Evolutionary conservation across 225 moss, liverwort and hornwort species (phyloP).

Genomic region (Sphagnum tenellum): DNA sequence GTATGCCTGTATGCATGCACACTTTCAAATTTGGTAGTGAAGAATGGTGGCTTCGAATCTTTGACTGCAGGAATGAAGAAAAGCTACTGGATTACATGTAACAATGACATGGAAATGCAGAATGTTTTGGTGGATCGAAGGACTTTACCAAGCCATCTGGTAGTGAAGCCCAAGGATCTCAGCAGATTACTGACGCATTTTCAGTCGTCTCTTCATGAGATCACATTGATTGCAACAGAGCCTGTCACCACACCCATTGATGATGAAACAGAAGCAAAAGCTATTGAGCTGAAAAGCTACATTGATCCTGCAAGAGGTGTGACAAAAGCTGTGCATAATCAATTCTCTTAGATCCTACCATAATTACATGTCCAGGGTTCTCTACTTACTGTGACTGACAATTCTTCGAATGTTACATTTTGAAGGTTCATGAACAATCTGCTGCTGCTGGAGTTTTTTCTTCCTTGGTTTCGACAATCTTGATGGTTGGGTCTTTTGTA

Average conservation of each 20-base stretch:
- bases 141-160: constrained; percentile 78
- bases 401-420: too few species aligned
- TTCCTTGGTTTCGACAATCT: neutral
- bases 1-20: too few species aligned
- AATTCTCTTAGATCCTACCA: too few species aligned
- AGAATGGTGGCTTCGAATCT: neutral
- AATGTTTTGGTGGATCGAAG: constrained; percentile 75
- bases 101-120: constrained; percentile 81
- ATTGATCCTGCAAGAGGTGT: constrained; percentile 83
- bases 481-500: constrained; percentile 13
- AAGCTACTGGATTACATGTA: constrained; percentile 89
- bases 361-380: too few species aligned
- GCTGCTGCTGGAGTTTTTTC: neutral
- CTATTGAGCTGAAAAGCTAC: constrained; percentile 93
- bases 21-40: too few species aligned
- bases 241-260: constrained; percentile 57
- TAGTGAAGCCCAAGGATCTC: constrained; percentile 89
- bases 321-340: neutral
- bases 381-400: too few species aligned
- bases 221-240: constrained; percentile 93
- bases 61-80: constrained; percentile 68
- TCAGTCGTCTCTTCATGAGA: constrained; percentile 94
- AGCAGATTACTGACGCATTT: constrained; percentile 83
- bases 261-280: constrained; percentile 84
- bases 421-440: too few species aligned